phyloP scores from a whole-genome alignment of 179 eudicot species.

The Gypsophila paniculata region DNA sequence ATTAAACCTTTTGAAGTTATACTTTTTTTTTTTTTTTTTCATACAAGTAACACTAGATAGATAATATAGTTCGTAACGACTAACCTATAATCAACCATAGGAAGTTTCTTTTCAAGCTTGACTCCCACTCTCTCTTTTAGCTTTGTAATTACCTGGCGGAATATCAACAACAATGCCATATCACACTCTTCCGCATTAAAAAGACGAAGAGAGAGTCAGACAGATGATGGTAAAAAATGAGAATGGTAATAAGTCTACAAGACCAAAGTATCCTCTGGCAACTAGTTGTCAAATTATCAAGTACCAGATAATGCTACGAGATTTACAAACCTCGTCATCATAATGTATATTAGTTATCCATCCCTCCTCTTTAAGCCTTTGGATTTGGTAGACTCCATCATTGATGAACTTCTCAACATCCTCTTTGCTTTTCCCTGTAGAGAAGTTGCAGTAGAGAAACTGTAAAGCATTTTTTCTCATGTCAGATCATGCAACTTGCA shows the following conservation, averaged over 20 bases:
- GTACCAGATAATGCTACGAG: constrained; percentile 6
- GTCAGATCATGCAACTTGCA: constrained; percentile 21
- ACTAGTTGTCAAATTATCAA: not conserved
- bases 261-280: not conserved
- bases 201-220: not conserved
- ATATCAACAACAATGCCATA: constrained; percentile 11
- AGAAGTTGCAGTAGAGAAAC: constrained; percentile 30
- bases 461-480: constrained; percentile 24
- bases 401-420: constrained; percentile 69
- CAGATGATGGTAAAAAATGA: constrained; percentile 5
- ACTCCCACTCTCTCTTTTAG: constrained; percentile 64
- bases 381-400: constrained; percentile 76
- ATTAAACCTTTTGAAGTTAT: not conserved
- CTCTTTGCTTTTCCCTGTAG: constrained; percentile 69
- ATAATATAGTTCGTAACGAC: not conserved
- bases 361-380: constrained; percentile 79
- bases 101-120: constrained; percentile 56
- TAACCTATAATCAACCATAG: constrained; percentile 81
- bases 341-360: constrained; percentile 84
- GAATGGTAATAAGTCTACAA: not conserved
- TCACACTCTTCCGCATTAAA: not conserved
- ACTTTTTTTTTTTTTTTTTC: too few relatives aligned
- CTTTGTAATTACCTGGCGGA: constrained; percentile 62
- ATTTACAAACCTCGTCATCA: constrained; percentile 73
- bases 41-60: not conserved